Evolutionary conservation across 176 grass and related monocot species (phyloP).

Genomic region (Phoenix roebelenii): DNA sequence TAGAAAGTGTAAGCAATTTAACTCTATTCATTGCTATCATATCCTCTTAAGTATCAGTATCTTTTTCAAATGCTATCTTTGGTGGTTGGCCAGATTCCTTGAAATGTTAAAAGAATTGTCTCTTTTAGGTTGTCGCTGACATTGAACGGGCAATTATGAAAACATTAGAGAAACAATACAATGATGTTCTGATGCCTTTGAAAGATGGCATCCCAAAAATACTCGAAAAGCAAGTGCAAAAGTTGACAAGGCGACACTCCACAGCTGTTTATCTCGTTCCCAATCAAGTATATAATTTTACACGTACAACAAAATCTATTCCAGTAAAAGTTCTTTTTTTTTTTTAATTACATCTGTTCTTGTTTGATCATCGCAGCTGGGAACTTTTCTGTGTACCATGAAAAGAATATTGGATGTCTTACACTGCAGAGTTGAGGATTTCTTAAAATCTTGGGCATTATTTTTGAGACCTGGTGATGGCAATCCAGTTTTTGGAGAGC

Average conservation of each 20-base stretch:
- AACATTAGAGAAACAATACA: conserved; percentile 74
- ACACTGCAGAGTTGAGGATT: conserved; percentile 67
- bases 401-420: conserved; percentile 92
- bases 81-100: too few relatives aligned
- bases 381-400: conserved; percentile 84
- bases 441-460: conserved; percentile 66
- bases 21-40: not conserved
- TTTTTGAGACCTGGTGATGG: conserved; percentile 59
- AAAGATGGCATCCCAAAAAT: conserved; percentile 81
- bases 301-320: not conserved
- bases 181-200: conserved; percentile 56
- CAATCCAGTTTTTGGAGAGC: conserved; percentile 61
- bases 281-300: conserved; percentile 45
- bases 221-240: conserved; percentile 88
- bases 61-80: too few relatives aligned
- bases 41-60: too few relatives aligned
- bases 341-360: not conserved
- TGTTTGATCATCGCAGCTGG: conserved; percentile 46
- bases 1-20: conserved; percentile 56
- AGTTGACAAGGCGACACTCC: conserved; percentile 74
- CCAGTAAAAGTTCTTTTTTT: too few relatives aligned
- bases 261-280: conserved; percentile 53
- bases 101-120: conserved; percentile 4
- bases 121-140: conserved; percentile 69
- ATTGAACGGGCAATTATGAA: conserved; percentile 75